Evolutionary conservation across 208 protist species (phyloP).

Genomic region (Leptomonas pyrrhocoris): DNA sequence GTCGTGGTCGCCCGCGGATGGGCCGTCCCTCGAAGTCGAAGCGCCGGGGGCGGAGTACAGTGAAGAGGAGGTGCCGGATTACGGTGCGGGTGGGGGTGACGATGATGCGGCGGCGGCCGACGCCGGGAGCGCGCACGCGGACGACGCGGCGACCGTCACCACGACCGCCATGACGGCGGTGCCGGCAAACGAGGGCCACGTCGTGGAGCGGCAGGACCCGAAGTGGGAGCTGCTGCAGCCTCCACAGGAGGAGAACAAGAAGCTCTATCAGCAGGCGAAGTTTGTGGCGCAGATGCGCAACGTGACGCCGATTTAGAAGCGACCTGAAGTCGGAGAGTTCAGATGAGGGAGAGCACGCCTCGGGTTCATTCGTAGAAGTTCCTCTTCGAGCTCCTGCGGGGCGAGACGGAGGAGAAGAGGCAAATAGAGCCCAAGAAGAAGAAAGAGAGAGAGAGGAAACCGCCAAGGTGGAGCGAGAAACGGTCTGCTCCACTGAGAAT

Average conservation of each 20-base stretch:
- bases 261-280: constrained; percentile 37
- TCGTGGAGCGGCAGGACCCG: constrained; percentile 28
- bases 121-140: background rate
- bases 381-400: too few relatives aligned
- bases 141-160: background rate
- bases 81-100: background rate
- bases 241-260: constrained; percentile 22
- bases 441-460: too few relatives aligned
- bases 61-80: background rate
- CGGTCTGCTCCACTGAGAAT: too few relatives aligned
- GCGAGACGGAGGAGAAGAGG: too few relatives aligned
- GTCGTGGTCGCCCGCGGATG: constrained; percentile 25
- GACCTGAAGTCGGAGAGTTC: background rate
- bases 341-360: too few relatives aligned
- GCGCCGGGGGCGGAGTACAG: background rate
- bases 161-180: constrained; percentile 10
- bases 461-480: too few relatives aligned
- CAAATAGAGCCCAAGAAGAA: too few relatives aligned
- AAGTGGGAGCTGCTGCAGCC: constrained; percentile 32
- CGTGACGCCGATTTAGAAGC: constrained; percentile 23
- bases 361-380: too few relatives aligned
- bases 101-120: background rate
- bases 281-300: constrained; percentile 40
- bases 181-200: constrained; percentile 5
- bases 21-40: constrained; percentile 1